phyloP scores from a whole-genome alignment of 352 stramenopile species.

The Phytophthora citrophthora region DNA sequence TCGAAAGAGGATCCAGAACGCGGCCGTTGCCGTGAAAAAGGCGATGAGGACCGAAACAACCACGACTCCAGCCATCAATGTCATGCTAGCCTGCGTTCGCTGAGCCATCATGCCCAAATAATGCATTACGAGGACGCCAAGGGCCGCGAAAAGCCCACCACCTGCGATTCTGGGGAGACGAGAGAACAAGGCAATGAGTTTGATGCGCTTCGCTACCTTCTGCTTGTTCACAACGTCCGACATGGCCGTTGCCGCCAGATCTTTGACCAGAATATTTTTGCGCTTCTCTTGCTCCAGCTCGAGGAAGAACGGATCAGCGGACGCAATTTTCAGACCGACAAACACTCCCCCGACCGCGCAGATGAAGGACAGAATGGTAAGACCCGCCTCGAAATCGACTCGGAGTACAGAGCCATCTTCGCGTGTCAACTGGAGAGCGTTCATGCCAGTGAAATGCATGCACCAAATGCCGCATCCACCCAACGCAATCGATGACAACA shows the following conservation, averaged over 20 bases:
- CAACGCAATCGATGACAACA: constrained; percentile 47
- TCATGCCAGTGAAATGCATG: constrained; percentile 84
- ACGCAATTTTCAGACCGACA: constrained; percentile 59
- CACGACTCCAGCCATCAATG: constrained; percentile 47
- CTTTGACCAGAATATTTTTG: constrained; percentile 54
- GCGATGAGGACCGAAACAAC: constrained; percentile 58
- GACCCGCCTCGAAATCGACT: constrained; percentile 60
- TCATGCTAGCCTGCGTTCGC: constrained; percentile 48
- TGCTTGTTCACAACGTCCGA: constrained; percentile 54
- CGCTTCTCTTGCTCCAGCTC: constrained; percentile 60
- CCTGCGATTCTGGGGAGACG: constrained; percentile 56
- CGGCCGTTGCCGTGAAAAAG: constrained; percentile 60
- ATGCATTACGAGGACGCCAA: constrained; percentile 77
- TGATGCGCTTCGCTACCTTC: constrained; percentile 52
- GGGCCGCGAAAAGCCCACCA: constrained; percentile 54
- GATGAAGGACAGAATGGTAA: constrained; percentile 65
- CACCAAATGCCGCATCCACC: constrained; percentile 72
- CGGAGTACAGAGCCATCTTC: constrained; percentile 41
- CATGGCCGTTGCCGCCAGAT: constrained; percentile 53
- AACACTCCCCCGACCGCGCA: constrained; percentile 62
- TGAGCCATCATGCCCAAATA: constrained; percentile 80
- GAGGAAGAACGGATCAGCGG: constrained; percentile 67
- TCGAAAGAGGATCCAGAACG: constrained; percentile 78
- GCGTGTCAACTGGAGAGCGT: constrained; percentile 44
- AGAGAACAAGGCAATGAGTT: constrained; percentile 68